A percentile compares a stretch with the other conserved stretches of the same genome.
Conservation (phyloP, 1,284 basidiomycete genomes). For the Xerocomus amazonicus region DNA sequence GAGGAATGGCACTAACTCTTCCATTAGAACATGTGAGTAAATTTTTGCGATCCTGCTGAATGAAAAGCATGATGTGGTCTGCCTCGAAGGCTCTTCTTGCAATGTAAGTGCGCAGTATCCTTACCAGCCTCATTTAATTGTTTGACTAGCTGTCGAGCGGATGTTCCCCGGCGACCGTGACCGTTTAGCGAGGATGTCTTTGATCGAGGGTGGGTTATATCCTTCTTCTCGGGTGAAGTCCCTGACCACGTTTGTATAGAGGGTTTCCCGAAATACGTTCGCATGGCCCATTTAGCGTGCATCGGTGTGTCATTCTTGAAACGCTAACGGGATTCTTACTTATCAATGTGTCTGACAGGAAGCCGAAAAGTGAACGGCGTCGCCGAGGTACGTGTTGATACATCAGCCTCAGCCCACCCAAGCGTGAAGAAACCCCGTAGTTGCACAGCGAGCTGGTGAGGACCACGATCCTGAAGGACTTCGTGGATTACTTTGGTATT, state of each 20-base stretch:
- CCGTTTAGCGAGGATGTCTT: constrained; percentile 76
- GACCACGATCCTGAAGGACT: constrained; percentile 87
- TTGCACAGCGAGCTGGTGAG: constrained; percentile 71
- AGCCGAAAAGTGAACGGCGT: constrained; percentile 91
- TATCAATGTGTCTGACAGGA: constrained; percentile 36
- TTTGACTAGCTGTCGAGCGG: constrained; percentile 71
- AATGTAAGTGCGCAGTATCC: constrained; percentile 39
- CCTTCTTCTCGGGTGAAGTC: neutral
- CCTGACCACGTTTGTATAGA: constrained; percentile 45
- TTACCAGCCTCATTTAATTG: constrained; percentile 7
- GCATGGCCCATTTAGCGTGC: constrained; percentile 85
- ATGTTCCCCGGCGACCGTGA: constrained; percentile 85
- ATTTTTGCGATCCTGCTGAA: neutral
- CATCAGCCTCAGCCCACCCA: neutral
- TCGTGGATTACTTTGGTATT: constrained; percentile 79
- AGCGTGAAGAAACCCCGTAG: constrained; percentile 31
- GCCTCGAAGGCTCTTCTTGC: constrained; percentile 54
- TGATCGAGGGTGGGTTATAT: constrained; percentile 69
- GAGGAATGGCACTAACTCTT: neutral
- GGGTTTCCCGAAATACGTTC: constrained; percentile 77
- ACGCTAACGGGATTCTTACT: neutral
- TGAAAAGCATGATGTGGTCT: neutral
- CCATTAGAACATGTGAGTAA: constrained; percentile 46
- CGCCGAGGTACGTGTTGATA: constrained; percentile 63
- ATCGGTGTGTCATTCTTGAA: constrained; percentile 46